phyloP scores from a whole-genome alignment of 306 rosid genomes.

The Cucurbita maxima region DNA sequence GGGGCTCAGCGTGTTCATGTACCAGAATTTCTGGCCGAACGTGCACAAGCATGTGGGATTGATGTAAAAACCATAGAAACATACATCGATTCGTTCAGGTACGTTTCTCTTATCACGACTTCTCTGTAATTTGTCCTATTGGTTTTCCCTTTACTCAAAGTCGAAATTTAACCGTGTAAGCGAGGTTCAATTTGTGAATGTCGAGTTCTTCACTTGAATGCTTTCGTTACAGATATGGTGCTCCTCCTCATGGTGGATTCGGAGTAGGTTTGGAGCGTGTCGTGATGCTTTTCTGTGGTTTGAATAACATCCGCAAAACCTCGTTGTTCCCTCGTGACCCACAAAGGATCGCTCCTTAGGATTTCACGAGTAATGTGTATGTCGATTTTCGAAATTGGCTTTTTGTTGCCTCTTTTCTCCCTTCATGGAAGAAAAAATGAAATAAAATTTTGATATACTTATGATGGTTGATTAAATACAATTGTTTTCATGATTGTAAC shows the following conservation, averaged over 20 bases:
- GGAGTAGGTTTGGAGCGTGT: constrained; percentile 96
- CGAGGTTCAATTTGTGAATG: background rate
- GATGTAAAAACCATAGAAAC: constrained; percentile 59
- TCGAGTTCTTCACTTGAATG: background rate
- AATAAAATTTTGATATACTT: background rate
- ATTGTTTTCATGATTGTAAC: background rate
- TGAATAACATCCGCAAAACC: constrained; percentile 73
- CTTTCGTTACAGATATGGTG: constrained; percentile 55
- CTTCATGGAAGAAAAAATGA: background rate
- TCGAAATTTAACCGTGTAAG: background rate
- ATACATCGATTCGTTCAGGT: constrained; percentile 89
- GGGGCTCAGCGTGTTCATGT: constrained; percentile 90
- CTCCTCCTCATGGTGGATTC: constrained; percentile 86
- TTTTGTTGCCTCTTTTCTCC: background rate
- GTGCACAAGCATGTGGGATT: constrained; percentile 68
- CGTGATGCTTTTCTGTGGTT: constrained; percentile 79
- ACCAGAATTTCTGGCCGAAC: constrained; percentile 56
- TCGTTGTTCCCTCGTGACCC: constrained; percentile 91
- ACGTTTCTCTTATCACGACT: background rate
- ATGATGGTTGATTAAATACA: background rate
- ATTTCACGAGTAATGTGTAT: background rate
- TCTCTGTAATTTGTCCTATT: background rate
- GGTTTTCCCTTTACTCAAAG: background rate
- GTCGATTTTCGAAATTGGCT: background rate
- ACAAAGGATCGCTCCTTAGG: constrained; percentile 38